Conservation (phyloP, 768 basidiomycete species). For the Pseudohyphozyma bogoriensis region DNA sequence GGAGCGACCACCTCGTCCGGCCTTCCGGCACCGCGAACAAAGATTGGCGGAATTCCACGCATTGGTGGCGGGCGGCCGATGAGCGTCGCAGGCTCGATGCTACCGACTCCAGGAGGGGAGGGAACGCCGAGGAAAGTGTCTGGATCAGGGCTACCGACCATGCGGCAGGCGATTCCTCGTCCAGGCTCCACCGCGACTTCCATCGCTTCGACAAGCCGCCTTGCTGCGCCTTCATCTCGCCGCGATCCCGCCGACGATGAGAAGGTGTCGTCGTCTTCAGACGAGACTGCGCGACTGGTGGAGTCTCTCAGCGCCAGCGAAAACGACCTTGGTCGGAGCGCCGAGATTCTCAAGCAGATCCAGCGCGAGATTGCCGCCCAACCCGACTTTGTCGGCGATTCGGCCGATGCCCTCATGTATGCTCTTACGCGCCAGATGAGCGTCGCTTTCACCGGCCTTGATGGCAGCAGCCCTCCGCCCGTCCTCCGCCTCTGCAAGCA, state of each 20-base stretch:
- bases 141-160: too few species aligned
- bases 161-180: neutral
- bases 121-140: neutral
- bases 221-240: neutral
- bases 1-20: too few species aligned
- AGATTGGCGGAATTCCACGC: too few species aligned
- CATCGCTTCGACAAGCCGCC: too few species aligned
- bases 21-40: too few species aligned
- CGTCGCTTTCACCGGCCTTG: constrained; percentile 61
- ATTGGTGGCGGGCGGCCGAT: neutral
- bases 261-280: too few species aligned
- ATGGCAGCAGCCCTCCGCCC: constrained; percentile 34
- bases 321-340: constrained; percentile 63
- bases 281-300: too few species aligned
- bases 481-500: constrained; percentile 86
- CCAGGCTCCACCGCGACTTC: neutral
- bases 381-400: constrained; percentile 69
- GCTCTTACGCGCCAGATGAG: constrained; percentile 85
- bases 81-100: too few species aligned
- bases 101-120: too few species aligned
- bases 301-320: constrained; percentile 3
- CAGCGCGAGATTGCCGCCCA: constrained; percentile 72
- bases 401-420: constrained; percentile 65
- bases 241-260: too few species aligned
- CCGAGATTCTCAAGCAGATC: constrained; percentile 86